These are phyloP conservation scores for Penicillium fimorum DNA, from an alignment of 495 filamentous ascomycete genomes.

Conservation along the genomic window DNA sequence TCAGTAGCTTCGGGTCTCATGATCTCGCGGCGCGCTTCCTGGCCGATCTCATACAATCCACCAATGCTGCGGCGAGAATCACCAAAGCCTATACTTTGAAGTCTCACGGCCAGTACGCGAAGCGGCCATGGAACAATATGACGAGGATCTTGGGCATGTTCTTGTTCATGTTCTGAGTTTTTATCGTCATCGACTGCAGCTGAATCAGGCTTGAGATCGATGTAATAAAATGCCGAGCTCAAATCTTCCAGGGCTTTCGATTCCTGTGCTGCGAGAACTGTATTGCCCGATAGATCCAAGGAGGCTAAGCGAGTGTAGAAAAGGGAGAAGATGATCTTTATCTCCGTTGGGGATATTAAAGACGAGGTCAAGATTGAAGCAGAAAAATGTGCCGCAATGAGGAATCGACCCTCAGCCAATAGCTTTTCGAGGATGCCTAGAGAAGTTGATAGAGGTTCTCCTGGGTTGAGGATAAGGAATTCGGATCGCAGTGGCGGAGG, in stretches of 20 bases:
- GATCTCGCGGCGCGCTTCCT: constrained; percentile 64
- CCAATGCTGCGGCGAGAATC: constrained; percentile 83
- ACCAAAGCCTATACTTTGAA: constrained; percentile 80
- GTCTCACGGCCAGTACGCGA: constrained; percentile 72
- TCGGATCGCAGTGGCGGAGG: constrained; percentile 60
- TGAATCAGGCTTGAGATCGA: constrained; percentile 26
- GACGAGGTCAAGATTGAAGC: constrained; percentile 45
- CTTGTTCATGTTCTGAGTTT: constrained; percentile 36
- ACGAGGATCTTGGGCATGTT: constrained; percentile 24
- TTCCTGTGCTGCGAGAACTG: constrained; percentile 77
- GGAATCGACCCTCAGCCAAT: constrained; percentile 66
- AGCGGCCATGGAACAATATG: constrained; percentile 86
- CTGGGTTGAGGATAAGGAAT: constrained; percentile 38
- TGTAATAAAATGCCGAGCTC: constrained; percentile 67
- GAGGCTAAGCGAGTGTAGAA: constrained; percentile 83
- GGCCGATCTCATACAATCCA: constrained; percentile 81
- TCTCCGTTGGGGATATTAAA: constrained; percentile 53
- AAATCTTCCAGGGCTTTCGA: constrained; percentile 80
- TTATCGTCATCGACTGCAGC: constrained; percentile 34
- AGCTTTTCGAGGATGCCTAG: constrained; percentile 60
- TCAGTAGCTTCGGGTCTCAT: constrained; percentile 30
- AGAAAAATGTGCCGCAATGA: constrained; percentile 53
- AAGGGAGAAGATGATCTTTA: constrained; percentile 65
- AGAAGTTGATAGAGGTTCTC: constrained; percentile 37
- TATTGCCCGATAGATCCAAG: constrained; percentile 69